phyloP scores from a whole-genome alignment of 768 basidiomycete genomes.

The Boletus coccyginus region DNA sequence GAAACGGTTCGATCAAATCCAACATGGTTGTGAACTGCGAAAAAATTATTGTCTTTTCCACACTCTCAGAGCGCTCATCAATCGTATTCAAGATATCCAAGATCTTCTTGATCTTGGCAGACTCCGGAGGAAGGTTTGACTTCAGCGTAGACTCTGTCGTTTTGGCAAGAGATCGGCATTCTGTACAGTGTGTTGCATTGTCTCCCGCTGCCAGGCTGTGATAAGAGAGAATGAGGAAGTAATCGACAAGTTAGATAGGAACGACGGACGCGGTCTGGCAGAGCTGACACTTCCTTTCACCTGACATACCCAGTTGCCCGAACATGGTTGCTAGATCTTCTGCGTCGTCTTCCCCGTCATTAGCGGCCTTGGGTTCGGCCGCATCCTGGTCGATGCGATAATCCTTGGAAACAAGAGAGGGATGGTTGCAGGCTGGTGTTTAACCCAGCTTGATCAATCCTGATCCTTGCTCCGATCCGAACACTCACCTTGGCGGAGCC shows the following conservation, averaged over 20 bases:
- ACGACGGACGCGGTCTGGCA: conserved; percentile 67
- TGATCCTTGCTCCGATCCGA: neutral
- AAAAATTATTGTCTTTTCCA: conserved; percentile 95
- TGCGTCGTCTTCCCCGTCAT: conserved; percentile 52
- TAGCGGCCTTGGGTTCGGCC: conserved; percentile 59
- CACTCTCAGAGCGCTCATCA: conserved; percentile 49
- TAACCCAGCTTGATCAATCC: neutral
- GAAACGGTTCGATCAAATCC: conserved; percentile 82
- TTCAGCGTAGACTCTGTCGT: conserved; percentile 37
- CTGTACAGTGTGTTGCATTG: conserved; percentile 48
- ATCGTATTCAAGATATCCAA: conserved; percentile 69
- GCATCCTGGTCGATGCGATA: conserved; percentile 74
- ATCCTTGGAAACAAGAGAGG: conserved; percentile 75
- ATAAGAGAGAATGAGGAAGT: neutral
- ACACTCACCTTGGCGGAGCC: conserved; percentile 80
- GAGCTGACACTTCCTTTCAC: conserved; percentile 67
- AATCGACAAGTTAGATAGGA: neutral
- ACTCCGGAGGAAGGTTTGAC: conserved; percentile 54
- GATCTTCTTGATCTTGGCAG: conserved; percentile 86
- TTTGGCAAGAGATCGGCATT: conserved; percentile 54
- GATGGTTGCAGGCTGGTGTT: conserved; percentile 82
- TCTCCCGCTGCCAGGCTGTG: conserved; percentile 14
- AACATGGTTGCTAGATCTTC: conserved; percentile 79
- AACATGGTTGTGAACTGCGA: conserved; percentile 91
- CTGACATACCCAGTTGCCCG: conserved; percentile 60